Evolutionary conservation across 1,139 yeast genomes (phyloP).

Genomic region (Kodamaea arcana): DNA sequence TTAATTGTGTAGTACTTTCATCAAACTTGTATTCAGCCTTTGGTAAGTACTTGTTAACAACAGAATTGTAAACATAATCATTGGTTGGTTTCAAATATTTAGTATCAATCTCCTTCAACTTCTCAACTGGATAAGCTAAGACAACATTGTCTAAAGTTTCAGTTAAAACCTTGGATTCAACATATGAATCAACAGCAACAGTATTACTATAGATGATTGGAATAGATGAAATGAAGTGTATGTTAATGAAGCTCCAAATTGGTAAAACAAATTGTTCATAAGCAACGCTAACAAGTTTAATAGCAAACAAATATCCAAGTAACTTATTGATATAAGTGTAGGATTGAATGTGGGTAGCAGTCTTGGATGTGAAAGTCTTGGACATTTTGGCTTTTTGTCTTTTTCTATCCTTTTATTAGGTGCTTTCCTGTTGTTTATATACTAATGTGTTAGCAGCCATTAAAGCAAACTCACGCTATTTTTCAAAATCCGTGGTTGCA

Average conservation of each 20-base stretch:
- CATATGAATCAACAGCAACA: constrained; percentile 24
- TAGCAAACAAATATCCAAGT: constrained; percentile 24
- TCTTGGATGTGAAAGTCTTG: constrained; percentile 28
- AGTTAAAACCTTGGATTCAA: constrained; percentile 24
- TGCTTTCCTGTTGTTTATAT: neutral
- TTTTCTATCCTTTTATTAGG: neutral
- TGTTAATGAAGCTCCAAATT: constrained; percentile 16
- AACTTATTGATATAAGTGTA: constrained; percentile 27
- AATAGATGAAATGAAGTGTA: constrained; percentile 20
- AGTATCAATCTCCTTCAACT: constrained; percentile 18
- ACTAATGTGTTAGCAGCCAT: neutral
- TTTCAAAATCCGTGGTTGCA: neutral
- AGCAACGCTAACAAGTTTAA: constrained; percentile 20
- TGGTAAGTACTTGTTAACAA: constrained; percentile 33
- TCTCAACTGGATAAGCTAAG: constrained; percentile 13
- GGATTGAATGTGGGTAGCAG: constrained; percentile 31
- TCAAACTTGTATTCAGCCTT: constrained; percentile 22
- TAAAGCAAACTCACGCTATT: neutral
- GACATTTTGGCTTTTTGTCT: constrained; percentile 5
- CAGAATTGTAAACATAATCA: constrained; percentile 21
- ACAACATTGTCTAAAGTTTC: constrained; percentile 12
- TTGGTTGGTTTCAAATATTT: constrained; percentile 30
- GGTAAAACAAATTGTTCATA: constrained; percentile 19
- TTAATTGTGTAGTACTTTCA: constrained; percentile 18
- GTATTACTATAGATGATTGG: constrained; percentile 24